phyloP scores from a whole-genome alignment of 2,329 filamentous ascomycete species.

The Cercospora sp. region DNA sequence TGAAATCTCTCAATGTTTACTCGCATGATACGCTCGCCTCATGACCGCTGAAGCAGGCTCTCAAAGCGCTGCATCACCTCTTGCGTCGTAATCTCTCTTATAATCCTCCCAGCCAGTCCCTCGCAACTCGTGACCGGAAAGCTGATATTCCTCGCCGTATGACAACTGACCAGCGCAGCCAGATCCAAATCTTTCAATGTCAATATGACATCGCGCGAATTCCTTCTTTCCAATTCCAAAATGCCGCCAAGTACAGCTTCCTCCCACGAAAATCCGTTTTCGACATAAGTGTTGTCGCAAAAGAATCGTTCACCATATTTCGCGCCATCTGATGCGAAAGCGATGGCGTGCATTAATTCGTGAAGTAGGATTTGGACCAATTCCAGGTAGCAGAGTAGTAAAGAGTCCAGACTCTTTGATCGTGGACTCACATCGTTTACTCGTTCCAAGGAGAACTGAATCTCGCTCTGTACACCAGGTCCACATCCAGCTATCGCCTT shows the following conservation, averaged over 20 bases:
- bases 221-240: not conserved
- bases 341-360: constrained; percentile 10
- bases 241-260: constrained; percentile 1
- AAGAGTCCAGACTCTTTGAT: not conserved
- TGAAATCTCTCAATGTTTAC: no score
- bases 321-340: not conserved
- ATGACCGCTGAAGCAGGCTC: not conserved
- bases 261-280: constrained; percentile 9
- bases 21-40: no score
- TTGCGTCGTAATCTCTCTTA: not conserved
- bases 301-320: constrained; percentile 6
- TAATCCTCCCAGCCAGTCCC: not conserved
- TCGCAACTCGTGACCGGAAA: constrained; percentile 1
- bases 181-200: not conserved
- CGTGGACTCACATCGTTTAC: not conserved
- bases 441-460: not conserved
- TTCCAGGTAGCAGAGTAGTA: not conserved
- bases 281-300: not conserved
- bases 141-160: constrained; percentile 2
- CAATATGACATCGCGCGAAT: not conserved
- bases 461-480: constrained; percentile 2
- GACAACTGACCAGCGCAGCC: not conserved
- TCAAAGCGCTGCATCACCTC: not conserved
- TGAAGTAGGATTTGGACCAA: constrained; percentile 4
- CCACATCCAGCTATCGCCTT: not conserved